Evolutionary conservation across 1,284 basidiomycete genomes (phyloP), one percentile per base, ranked within the genome.

Genomic region (Trichosporon sp.): DNA sequence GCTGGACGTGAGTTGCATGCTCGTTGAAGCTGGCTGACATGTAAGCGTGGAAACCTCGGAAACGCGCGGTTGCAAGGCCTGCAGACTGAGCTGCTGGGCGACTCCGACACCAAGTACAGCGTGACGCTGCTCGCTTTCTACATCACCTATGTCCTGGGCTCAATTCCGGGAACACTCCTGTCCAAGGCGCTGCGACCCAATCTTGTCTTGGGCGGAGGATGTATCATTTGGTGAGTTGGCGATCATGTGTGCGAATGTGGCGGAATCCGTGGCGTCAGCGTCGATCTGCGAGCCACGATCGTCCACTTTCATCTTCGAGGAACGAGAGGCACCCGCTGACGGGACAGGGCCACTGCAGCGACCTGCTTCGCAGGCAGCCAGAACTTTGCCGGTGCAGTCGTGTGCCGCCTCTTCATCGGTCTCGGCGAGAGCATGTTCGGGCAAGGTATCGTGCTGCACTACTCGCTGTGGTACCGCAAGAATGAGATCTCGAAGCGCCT

Each of bases 381-480:
- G 37, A 78, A 76, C 66, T 75, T 67, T 1, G 77, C 74, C 4
- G 77, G 77, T 21, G 60, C 77, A n/a, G 75, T 71, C 65, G 76
- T 78, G 21, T 79, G 76, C 59, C 71, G 81, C 19, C 68, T 81
- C 6, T 77, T 80, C 56, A 75, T 82, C 60, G 81, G 81, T 61
- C 52, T 81, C n/a, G 79, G 79, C 16, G 76, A 78, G 56, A 69
- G 75, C 19, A 65, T 73, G 64, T 77, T 77, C 56, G 77, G 78
- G 34, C 78, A 78, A 65, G 71, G 75, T 8, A 76, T 80, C 70
- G 78, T 74, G 0, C 68, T 74, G 57, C 74, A 73, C 64, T 65
- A 67, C 29, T 63, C 65, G 2, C 46, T 64, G 49, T 54, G 49
- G 49, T 68, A 72, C 67, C 71, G 68, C 37, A 63, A 68, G n/a